A percentile compares a stretch with the other conserved stretches of the same genome.
Evolutionary conservation across 2,329 filamentous ascomycete species (phyloP).

Genomic region (Colletotrichum sublineola): DNA sequence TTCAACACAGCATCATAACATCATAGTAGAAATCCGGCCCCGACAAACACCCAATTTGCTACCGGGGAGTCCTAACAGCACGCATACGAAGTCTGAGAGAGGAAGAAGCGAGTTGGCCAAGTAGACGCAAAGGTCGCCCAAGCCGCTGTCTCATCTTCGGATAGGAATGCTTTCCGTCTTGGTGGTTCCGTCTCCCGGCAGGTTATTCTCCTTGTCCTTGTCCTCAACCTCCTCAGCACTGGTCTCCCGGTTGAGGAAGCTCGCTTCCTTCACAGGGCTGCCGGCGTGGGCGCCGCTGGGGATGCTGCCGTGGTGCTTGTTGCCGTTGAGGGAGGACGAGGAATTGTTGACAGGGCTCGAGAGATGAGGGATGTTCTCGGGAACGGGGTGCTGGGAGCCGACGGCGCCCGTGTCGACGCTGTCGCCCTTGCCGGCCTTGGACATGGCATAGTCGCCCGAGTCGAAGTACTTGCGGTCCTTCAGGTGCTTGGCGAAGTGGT

Average conservation of each 20-base stretch:
- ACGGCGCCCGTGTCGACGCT: slow-evolving; percentile 94
- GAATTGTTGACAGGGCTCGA: slow-evolving; percentile 70
- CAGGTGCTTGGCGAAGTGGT: slow-evolving; percentile 96
- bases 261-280: slow-evolving; percentile 91
- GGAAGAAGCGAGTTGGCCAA: slow-evolving; percentile 31
- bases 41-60: slow-evolving; percentile 39
- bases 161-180: slow-evolving; percentile 71
- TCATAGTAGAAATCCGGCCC: slow-evolving; percentile 34
- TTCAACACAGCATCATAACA: slow-evolving; percentile 42
- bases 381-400: slow-evolving; percentile 93
- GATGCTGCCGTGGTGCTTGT: slow-evolving; percentile 42
- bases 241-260: slow-evolving; percentile 86
- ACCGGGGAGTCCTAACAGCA: slow-evolving; percentile 22
- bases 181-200: slow-evolving; percentile 39
- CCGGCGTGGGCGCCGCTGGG: slow-evolving; percentile 68
- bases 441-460: slow-evolving; percentile 95
- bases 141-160: slow-evolving; percentile 62
- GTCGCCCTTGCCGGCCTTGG: slow-evolving; percentile 96
- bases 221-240: slow-evolving; percentile 69
- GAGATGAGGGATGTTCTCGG: slow-evolving; percentile 94
- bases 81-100: slow-evolving; percentile 32
- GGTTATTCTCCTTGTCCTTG: slow-evolving; percentile 37
- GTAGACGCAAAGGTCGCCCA: slow-evolving; percentile 9
- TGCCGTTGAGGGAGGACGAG: slow-evolving; percentile 40
- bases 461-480: slow-evolving; percentile 99